Base-by-base conservation (phyloP, 371 early-diverging fungal genomes). In the Batkoa obscura region DNA sequence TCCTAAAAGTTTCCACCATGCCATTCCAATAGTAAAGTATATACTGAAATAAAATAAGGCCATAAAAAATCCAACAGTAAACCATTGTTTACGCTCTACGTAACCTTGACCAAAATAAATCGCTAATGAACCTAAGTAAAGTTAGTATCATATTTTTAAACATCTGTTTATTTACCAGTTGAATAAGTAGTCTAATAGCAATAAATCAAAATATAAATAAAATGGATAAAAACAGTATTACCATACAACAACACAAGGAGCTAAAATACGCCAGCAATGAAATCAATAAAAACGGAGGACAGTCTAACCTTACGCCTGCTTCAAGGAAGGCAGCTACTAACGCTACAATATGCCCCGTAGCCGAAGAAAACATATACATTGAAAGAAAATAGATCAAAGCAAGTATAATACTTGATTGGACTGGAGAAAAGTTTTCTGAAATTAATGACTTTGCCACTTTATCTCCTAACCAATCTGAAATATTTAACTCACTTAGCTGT, bases 301-400 rank as follows among this genome's bases (percentile, higher is more conserved):
- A 74, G 0, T 73, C 72, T 33, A 84, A 66, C 2, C 66, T 66
- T 57, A 73, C 69, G 0, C 80, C 86, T 6, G 86, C 86, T 48
- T 78, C 79, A 59, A 88, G 65, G 58, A 88, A 76, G 13, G 88
- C 84, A 12, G 73, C 80, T 23, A 69, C 76, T 54, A 88, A 73
- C 0, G 88, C 86, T 3, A 82, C 74, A 1, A 75, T 76, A 39
- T 81, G 80, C 38, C 78, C 75, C 54, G 78, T 75, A 2, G 76
- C 59, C 1, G 79, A 75, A 23, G 83, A 80, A 55, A 88, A 88
- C 64, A 86, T 60, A 55, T 81, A 82, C 62, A 78, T 79, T 2
- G 77, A 73, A 3, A 79, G 61, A 54, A 81, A 83, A 61, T 86
- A 88, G 5, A 77, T 67, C 30, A 73, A 43, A 1, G 74, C 66